These are phyloP conservation scores for Moringa oleifera DNA, from an alignment of 345 rosid species.

Conservation along the genomic window DNA sequence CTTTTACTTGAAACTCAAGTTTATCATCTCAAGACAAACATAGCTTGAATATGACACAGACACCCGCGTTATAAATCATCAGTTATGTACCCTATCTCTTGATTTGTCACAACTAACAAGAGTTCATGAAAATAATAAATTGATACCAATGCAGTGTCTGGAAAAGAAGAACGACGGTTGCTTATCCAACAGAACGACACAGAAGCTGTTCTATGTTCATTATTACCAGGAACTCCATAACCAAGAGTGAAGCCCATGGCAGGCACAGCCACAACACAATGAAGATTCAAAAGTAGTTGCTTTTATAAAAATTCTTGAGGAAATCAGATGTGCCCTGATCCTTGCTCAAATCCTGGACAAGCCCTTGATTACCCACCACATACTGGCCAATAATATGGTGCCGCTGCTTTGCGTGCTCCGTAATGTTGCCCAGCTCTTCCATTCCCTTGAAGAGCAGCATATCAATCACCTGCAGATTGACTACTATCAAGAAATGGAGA, in stretches of 20 bases:
- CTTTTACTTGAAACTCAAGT: too few species aligned
- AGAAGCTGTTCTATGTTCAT: constrained; percentile 9
- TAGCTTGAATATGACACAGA: too few species aligned
- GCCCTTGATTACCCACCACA: constrained; percentile 62
- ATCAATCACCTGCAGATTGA: constrained; percentile 76
- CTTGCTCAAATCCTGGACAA: constrained; percentile 64
- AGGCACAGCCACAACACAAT: neutral
- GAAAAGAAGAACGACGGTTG: neutral
- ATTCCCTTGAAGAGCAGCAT: constrained; percentile 86
- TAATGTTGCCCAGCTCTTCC: constrained; percentile 82
- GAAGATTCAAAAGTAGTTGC: constrained; percentile 65
- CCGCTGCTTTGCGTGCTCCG: constrained; percentile 96
- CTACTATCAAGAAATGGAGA: constrained; percentile 13
- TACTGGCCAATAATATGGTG: constrained; percentile 94
- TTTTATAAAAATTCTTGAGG: constrained; percentile 79
- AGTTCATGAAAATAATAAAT: too few species aligned
- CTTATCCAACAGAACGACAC: constrained; percentile 10
- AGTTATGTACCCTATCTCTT: too few species aligned
- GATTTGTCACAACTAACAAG: too few species aligned
- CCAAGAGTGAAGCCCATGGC: neutral
- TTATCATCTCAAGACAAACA: too few species aligned
- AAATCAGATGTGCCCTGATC: constrained; percentile 71
- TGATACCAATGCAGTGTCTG: neutral
- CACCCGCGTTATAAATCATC: too few species aligned
- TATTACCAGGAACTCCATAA: constrained; percentile 21